phyloP scores from a whole-genome alignment of 768 basidiomycete genomes.

The Collybiopsis luxurians region DNA sequence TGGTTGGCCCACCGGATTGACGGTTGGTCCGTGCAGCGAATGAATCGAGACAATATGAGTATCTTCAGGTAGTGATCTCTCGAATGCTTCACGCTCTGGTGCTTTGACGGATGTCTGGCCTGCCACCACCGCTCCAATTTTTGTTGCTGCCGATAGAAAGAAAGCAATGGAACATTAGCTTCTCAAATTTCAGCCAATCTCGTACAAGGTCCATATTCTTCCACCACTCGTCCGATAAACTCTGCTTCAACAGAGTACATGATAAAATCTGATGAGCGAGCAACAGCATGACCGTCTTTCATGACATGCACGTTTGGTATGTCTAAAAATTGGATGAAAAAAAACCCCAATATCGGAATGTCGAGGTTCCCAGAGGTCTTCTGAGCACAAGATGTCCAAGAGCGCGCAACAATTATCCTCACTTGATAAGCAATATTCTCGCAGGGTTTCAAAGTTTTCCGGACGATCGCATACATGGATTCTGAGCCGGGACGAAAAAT shows the following conservation, averaged over 20 bases:
- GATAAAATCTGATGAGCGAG: constrained; percentile 88
- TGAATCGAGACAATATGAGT: constrained; percentile 91
- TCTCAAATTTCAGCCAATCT: constrained; percentile 15
- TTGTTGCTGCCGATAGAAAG: constrained; percentile 62
- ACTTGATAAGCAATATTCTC: constrained; percentile 58
- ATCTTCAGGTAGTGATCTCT: constrained; percentile 81
- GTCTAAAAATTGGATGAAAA: constrained; percentile 36
- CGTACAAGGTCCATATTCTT: constrained; percentile 89
- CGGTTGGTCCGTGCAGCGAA: constrained; percentile 90
- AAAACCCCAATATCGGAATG: neutral
- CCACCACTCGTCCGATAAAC: constrained; percentile 78
- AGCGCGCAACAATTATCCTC: too few relatives aligned
- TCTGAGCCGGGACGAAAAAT: constrained; percentile 41
- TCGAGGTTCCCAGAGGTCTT: too few relatives aligned
- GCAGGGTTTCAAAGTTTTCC: constrained; percentile 63
- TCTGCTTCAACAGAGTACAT: constrained; percentile 96
- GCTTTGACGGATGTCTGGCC: constrained; percentile 98
- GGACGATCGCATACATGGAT: constrained; percentile 90
- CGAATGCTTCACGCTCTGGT: constrained; percentile 88
- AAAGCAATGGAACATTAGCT: too few relatives aligned
- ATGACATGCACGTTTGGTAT: constrained; percentile 64
- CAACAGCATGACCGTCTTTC: constrained; percentile 82
- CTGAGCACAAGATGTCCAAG: too few relatives aligned
- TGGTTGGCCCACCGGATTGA: constrained; percentile 86
- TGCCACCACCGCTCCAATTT: constrained; percentile 86